These are phyloP conservation scores for Giardia muris DNA, from an alignment of 208 protist genomes.

Conservation along the genomic window DNA sequence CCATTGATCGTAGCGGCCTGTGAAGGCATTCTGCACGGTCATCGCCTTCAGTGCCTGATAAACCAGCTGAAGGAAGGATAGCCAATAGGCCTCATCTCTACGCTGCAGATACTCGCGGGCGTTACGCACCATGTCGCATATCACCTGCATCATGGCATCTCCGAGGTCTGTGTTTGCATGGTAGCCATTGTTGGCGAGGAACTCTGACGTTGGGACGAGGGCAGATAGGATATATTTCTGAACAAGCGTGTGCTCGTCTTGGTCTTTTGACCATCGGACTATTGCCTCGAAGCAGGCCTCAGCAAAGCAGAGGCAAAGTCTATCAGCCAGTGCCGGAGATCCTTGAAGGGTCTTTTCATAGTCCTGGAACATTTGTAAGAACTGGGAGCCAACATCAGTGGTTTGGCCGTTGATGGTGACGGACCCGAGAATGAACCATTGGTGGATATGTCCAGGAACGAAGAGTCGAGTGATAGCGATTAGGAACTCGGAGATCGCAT, in stretches of 20 bases:
- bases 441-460: background rate
- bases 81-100: background rate
- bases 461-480: background rate
- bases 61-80: background rate
- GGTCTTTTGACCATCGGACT: background rate
- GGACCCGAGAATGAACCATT: background rate
- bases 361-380: no score
- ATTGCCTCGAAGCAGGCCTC: background rate
- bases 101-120: background rate
- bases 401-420: background rate
- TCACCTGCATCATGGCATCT: background rate
- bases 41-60: background rate
- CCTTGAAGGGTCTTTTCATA: no score
- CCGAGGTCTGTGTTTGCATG: background rate
- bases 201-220: background rate
- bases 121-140: background rate
- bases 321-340: no score
- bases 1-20: background rate
- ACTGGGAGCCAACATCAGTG: no score
- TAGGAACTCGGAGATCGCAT: background rate
- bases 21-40: background rate
- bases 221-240: background rate
- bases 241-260: background rate
- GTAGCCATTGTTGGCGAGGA: background rate
- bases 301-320: background rate